Base-by-base conservation (phyloP, 2,329 filamentous ascomycete genomes). In the Hypomyces rosellus region DNA sequence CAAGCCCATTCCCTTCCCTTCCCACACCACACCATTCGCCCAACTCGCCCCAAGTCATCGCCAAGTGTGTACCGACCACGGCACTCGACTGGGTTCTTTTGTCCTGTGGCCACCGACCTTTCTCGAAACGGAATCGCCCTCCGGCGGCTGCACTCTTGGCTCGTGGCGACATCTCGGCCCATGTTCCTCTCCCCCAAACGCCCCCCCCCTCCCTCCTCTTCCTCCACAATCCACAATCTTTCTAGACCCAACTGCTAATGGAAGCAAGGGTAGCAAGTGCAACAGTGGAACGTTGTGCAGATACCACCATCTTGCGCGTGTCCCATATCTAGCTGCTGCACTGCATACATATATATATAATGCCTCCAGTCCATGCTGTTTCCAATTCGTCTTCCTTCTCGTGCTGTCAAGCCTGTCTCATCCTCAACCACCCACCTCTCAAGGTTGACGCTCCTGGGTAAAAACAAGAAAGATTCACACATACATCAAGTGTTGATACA, bases 101-200 rank as follows among this genome's bases (percentile, higher is more conserved):
- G 57, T 54, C 38, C 37, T 46, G 25, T 47, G 48, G 47, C 44
- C 51, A 46, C 44, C 45, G 51, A 30, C 57, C 52, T 54, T 42
- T 40, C 58, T 51, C 34, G 51, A 58, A 54, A 48, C 45, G 54
- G 58, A 25, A 59, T 53, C 50, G 49, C 46, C 48, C 54, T 57
- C 58, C 58, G 57, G 55, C 49, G 51, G 46, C 54, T 52, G 39
- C 39, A 33, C 54, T 41, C 57, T 56, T 59, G 55, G 57, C 56
- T 45, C 36, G 46, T 45, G 47, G 15, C 16, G 25, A 47, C 34
- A 40, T 22, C 45, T 43, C 14, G 44, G 34, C 18, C 18, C 25
- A n/a, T 30, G 25, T n/a, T n/a, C 12, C 36, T 38, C 36, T 11
- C 12, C 16, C 20, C 20, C 20, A 20, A 20, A 20, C 20, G 20